These are phyloP conservation scores for Exophiala sp. DNA, from an alignment of 2,329 filamentous ascomycete species.

Conservation along the genomic window DNA sequence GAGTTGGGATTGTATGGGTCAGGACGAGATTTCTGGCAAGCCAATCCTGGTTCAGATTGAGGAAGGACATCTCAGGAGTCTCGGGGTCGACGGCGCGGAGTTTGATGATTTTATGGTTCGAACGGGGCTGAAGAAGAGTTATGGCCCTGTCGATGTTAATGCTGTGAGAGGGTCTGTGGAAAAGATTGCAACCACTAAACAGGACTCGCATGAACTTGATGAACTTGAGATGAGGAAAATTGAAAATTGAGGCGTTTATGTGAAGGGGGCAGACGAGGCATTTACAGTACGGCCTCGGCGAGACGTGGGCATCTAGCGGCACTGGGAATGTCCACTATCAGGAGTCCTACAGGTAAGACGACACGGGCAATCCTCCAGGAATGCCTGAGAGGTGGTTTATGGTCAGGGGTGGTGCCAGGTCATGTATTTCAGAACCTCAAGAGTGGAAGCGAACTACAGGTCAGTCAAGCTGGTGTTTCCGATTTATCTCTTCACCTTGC, in stretches of 20 bases:
- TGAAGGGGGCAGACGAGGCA: too few relatives aligned
- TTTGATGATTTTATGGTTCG: constrained; percentile 22
- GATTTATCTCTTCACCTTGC: not conserved
- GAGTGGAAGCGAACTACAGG: constrained; percentile 12
- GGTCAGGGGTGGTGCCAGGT: too few relatives aligned
- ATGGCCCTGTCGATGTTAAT: not conserved
- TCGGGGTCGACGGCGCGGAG: constrained; percentile 15
- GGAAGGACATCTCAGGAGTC: constrained; percentile 25
- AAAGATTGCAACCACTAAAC: not conserved
- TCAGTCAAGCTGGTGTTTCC: constrained; percentile 1
- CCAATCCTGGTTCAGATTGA: constrained; percentile 30
- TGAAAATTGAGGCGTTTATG: too few relatives aligned
- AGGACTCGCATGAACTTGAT: not conserved
- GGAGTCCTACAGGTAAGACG: too few relatives aligned
- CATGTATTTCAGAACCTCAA: constrained; percentile 21
- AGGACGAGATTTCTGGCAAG: constrained; percentile 24
- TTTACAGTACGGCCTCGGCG: too few relatives aligned
- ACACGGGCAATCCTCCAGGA: too few relatives aligned
- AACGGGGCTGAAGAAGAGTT: constrained; percentile 12
- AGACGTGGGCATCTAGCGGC: too few relatives aligned
- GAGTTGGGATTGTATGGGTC: constrained; percentile 12
- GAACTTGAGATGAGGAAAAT: too few relatives aligned
- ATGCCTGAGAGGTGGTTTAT: too few relatives aligned
- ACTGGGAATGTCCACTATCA: too few relatives aligned
- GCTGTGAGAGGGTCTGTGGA: not conserved